Evolutionary conservation across 257 asterid species (phyloP).

Genomic region (Nicotiana noctiflora): DNA sequence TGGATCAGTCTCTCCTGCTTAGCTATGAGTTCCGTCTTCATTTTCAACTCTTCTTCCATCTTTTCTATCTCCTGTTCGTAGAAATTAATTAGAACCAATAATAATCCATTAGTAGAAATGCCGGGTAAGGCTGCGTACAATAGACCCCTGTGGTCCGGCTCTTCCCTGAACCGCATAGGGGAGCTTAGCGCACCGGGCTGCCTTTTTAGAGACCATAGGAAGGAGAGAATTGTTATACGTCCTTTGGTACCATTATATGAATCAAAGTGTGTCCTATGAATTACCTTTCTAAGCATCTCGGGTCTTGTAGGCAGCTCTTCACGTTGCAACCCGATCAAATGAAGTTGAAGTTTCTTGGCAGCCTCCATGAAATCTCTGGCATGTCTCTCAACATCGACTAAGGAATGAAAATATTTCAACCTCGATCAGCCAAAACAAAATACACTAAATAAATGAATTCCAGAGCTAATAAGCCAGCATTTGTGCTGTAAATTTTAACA

Average conservation of each 20-base stretch:
- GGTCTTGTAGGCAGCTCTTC: slow-evolving; percentile 69
- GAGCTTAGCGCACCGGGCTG: too few species aligned
- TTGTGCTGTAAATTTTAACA: neutral
- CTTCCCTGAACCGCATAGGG: too few species aligned
- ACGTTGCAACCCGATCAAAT: slow-evolving; percentile 71
- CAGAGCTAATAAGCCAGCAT: neutral
- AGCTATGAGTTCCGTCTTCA: slow-evolving; percentile 48
- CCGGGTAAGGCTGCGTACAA: too few species aligned
- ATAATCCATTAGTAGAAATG: too few species aligned
- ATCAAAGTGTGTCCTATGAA: neutral
- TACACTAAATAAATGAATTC: neutral
- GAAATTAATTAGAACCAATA: neutral
- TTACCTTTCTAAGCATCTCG: slow-evolving; percentile 67
- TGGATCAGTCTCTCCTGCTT: slow-evolving; percentile 55
- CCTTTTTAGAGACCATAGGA: too few species aligned
- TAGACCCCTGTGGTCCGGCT: too few species aligned
- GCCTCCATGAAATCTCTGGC: slow-evolving; percentile 98
- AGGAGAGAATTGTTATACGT: too few species aligned
- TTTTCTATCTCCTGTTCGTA: slow-evolving; percentile 51
- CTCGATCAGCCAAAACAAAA: neutral
- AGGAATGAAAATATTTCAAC: neutral
- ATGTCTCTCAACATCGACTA: slow-evolving; percentile 95
- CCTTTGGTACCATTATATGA: neutral
- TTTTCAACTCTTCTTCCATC: slow-evolving; percentile 83
- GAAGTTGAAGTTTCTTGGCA: slow-evolving; percentile 80